Base-by-base conservation (phyloP, 352 stramenopile species). In the Globisporangium emineosum region DNA sequence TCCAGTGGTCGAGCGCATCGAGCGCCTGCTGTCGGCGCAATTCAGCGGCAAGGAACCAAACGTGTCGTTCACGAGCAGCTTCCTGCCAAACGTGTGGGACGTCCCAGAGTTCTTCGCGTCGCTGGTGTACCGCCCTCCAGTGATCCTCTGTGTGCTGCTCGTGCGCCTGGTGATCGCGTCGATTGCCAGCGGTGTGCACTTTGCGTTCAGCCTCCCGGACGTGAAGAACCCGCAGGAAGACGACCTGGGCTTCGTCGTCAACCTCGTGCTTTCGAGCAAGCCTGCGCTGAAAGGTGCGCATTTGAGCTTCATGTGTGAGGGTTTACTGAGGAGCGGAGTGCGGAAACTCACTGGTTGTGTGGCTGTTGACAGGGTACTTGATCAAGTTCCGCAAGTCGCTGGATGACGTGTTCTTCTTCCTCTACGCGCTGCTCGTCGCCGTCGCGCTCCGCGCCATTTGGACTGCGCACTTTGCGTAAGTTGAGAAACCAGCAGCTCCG, bases 401-500 rank as follows among this genome's bases (percentile, higher is more conserved):
- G 29, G 83, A 92, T 67, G 83, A 92, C 55, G 70, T 89, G 27
- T 89, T 89, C 53, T 72, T 92, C 57, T 92, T 92, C 61, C 70
- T 92, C 56, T 92, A 87, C 66, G 70, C 65, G 45, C 67, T 92
- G 9, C 69, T 92, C 23, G 30, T 90, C 49, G 66, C 66, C 9
- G 66, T 88, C 47, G 76, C 81, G 21, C 61, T 72, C 5, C 79
- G 80, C 32, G 73, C 71, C 23, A 73, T 85, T 62, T 86, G 76
- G 73, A 21, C 71, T 27, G 63, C 65, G 30, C 32, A 51, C 43
- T 42, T 64, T 35, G 47, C 47, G 3, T 58, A 32, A 30, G n/a
- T n/a, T 27, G 4, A 9, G 23, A 2, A 29, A 25, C 7, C 10
- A 25, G 4, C 9, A 23, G 19, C 19, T 40, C 30, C 19, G 19